Base-by-base conservation (phyloP, 129 eudicot species). In the Flaveria sonorensis region DNA sequence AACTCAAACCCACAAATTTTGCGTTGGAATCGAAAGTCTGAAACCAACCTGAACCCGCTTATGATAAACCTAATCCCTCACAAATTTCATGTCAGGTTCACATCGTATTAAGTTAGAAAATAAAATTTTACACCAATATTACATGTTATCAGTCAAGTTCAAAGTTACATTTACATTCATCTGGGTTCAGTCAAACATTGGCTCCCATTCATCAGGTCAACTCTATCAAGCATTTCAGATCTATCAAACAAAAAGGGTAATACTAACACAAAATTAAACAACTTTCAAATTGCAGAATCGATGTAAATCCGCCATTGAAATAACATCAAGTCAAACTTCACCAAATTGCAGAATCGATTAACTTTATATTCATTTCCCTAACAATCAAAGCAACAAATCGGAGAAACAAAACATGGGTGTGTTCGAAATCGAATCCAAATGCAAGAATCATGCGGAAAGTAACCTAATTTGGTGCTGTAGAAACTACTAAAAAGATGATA, bases 181-280 rank as follows among this genome's bases (percentile, higher is more conserved):
- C 68, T 23, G 40, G 15, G 51, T 30, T 52, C 7, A 72, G 52
- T 73, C 57, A 42, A 74, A 64, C 70, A 75, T 30, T 8, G 24
- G 19, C 40, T 72, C 52, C 36, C 77, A 72, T 74, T 57, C 11
- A 30, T 53, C 16, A 77, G 74, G 81, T 66, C 67, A 77, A 66
- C 16, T 52, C 53, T 40, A 51, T 53, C 3, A 39, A 56, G 67
- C 32, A 40, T 32, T 19, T 8, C 73, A 68, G 30, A 42, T 72
- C 39, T 6, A 55, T 53, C 8, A 1, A 61, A 56, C n/a, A 32
- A 71, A 26, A 71, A 10, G 3, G 40, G 2, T 15, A 71, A 70
- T 21, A 26, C 18, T 21, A 68, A 68, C 28, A 24, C 61, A 73
- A 19, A 19, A 40, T 18, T 73, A 21, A 36, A 3, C 67, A 12